A percentile compares a stretch with the other conserved stretches of the same genome.
phyloP scores from a whole-genome alignment of 495 filamentous ascomycete species.

The Cercophora scortea region DNA sequence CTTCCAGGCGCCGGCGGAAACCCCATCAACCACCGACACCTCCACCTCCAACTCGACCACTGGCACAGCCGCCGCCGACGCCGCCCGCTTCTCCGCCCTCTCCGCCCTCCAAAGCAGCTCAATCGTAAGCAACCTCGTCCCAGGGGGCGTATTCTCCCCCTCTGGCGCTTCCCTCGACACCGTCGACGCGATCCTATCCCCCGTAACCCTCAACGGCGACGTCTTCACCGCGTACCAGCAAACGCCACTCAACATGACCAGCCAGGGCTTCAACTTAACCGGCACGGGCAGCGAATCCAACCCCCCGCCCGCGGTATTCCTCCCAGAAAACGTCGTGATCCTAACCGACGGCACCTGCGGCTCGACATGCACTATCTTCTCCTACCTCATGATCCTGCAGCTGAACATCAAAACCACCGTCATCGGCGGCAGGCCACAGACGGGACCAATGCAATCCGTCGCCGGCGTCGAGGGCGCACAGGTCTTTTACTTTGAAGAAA shows the following conservation, averaged over 20 bases:
- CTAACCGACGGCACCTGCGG: slow-evolving; percentile 51
- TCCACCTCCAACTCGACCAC: background rate
- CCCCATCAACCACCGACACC: background rate
- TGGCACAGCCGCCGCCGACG: background rate
- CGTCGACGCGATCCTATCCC: slow-evolving; percentile 16
- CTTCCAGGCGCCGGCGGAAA: too few species aligned
- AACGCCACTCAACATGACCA: slow-evolving; percentile 13
- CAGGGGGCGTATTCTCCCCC: slow-evolving; percentile 13
- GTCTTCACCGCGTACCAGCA: slow-evolving; percentile 19
- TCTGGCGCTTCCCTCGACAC: slow-evolving; percentile 17
- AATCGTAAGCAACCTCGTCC: slow-evolving; percentile 16
- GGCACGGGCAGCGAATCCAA: slow-evolving; percentile 16
- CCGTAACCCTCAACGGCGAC: slow-evolving; percentile 22
- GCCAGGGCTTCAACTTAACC: slow-evolving; percentile 12
- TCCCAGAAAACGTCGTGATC: slow-evolving; percentile 14
- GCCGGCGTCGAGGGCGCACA: slow-evolving; percentile 49
- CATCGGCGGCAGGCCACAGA: slow-evolving; percentile 48
- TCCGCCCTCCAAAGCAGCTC: slow-evolving; percentile 4
- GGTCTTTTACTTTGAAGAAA: slow-evolving; percentile 14
- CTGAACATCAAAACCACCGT: slow-evolving; percentile 46
- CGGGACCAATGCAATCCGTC: slow-evolving; percentile 48
- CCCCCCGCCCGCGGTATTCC: slow-evolving; percentile 11
- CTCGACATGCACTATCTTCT: slow-evolving; percentile 54
- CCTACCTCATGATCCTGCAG: slow-evolving; percentile 49
- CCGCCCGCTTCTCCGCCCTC: slow-evolving; percentile 3